These are phyloP conservation scores for Buxus sempervirens DNA, from an alignment of 164 flowering plant species.

Conservation along the genomic window DNA sequence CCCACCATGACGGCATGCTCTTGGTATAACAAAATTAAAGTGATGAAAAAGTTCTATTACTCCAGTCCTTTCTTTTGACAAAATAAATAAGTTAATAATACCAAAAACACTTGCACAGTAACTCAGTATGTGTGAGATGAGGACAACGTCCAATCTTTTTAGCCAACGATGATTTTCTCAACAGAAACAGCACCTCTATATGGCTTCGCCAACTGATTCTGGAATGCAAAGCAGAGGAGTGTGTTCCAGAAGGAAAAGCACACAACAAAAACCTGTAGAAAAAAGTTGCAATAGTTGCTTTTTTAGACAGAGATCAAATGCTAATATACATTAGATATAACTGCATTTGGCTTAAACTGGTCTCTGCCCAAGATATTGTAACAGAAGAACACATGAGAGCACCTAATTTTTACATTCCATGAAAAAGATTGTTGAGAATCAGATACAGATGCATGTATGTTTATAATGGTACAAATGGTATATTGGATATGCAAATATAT, in stretches of 20 bases:
- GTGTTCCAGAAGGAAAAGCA: background rate
- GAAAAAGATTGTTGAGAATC: too few relatives aligned
- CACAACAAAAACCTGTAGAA: background rate
- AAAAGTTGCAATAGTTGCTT: background rate
- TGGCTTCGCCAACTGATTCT: background rate
- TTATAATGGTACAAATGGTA: too few relatives aligned
- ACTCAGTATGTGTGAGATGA: background rate
- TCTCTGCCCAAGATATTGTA: too few relatives aligned
- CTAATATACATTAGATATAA: background rate
- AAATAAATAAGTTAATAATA: background rate
- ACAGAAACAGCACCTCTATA: background rate
- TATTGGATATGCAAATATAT: too few relatives aligned
- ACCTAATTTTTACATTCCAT: background rate
- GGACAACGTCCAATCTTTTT: background rate
- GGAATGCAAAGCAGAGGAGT: background rate
- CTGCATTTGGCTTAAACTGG: background rate
- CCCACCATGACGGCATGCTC: slow-evolving; percentile 68
- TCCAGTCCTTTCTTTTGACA: background rate
- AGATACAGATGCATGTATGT: too few relatives aligned
- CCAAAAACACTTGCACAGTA: background rate
- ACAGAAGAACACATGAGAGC: background rate
- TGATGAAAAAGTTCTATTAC: background rate
- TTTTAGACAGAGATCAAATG: background rate
- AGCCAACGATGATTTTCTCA: background rate
- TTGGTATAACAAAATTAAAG: background rate